Conservation (phyloP, 768 basidiomycete species). For the Porphyrellus cyaneotinctus region DNA sequence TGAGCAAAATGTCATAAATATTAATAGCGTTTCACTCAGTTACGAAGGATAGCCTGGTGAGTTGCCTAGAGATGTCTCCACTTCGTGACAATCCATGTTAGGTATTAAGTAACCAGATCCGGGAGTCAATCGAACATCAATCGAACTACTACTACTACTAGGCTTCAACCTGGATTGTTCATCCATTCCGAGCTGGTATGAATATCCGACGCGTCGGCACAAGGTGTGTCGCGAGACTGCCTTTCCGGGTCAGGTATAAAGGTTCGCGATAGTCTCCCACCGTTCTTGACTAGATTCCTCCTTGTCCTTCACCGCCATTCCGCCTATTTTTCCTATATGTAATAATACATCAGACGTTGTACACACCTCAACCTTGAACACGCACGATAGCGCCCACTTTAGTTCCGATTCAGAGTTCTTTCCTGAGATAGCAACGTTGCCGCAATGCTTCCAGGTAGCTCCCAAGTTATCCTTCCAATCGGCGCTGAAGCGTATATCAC, state of each 20-base stretch:
- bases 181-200: no score
- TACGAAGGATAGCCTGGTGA: neutral
- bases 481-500: neutral
- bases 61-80: no score
- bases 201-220: no score
- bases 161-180: no score
- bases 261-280: neutral
- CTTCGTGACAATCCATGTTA: no score
- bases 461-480: neutral
- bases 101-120: no score
- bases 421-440: neutral
- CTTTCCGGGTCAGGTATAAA: constrained; percentile 4
- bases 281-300: no score
- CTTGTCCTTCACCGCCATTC: neutral
- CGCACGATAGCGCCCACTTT: neutral
- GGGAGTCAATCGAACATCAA: neutral
- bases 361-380: neutral
- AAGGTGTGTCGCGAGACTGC: neutral
- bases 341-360: neutral
- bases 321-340: neutral
- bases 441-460: neutral
- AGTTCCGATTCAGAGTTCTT: neutral
- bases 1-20: neutral
- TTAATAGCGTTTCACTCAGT: no score
- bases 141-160: no score